A percentile compares a stretch with the other conserved stretches of the same genome.
Conservation (phyloP, 2,329 filamentous ascomycete genomes). For the Fusarium sp. region DNA sequence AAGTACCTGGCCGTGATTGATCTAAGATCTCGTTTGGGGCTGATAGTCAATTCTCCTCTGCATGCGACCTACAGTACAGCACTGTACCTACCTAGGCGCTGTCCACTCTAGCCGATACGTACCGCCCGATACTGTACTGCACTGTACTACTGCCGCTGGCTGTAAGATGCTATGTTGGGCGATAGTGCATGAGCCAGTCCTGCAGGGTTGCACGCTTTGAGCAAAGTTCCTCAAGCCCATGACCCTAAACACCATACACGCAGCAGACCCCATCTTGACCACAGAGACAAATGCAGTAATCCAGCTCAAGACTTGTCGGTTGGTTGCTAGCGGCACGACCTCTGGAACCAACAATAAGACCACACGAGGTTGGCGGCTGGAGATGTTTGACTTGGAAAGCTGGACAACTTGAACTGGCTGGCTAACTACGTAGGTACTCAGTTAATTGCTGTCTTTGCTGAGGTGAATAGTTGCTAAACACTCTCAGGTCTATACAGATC, state of each 20-base stretch:
- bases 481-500: constrained; percentile 15
- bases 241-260: constrained; percentile 27
- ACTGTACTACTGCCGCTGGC: constrained; percentile 17
- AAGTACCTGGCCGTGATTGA: constrained; percentile 33
- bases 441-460: too few species aligned
- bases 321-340: constrained; percentile 24
- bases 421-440: background rate
- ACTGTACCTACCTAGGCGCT: constrained; percentile 3
- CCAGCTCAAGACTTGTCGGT: constrained; percentile 11
- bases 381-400: background rate
- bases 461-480: constrained; percentile 28
- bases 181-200: constrained; percentile 41
- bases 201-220: constrained; percentile 46
- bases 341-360: constrained; percentile 32
- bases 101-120: background rate
- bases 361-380: background rate
- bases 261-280: constrained; percentile 31
- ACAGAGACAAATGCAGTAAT: constrained; percentile 33
- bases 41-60: constrained; percentile 45
- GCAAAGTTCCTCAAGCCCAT: constrained; percentile 42
- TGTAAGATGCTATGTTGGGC: constrained; percentile 44
- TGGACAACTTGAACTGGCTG: constrained; percentile 9
- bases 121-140: background rate
- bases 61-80: constrained; percentile 25
- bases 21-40: constrained; percentile 49